Evolutionary conservation across 2,329 filamentous ascomycete genomes (phyloP).

Genomic region (Fusarium falciforme): DNA sequence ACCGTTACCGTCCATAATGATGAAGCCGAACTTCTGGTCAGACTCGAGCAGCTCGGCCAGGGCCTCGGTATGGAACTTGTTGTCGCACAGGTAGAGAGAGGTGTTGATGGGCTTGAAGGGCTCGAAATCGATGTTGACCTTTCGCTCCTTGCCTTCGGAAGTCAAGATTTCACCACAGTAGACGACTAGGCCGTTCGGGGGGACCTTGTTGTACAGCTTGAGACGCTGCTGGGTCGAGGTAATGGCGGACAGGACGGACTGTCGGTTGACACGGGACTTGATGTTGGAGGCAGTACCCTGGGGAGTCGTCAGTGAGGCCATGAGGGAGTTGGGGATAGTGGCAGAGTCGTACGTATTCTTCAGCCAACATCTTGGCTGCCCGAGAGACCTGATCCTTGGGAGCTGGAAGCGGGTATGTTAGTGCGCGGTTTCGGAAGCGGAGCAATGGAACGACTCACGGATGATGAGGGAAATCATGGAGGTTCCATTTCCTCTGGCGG

Average conservation of each 20-base stretch:
- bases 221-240: constrained; percentile 99
- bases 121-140: constrained; percentile 99
- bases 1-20: constrained; percentile 99
- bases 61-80: constrained; percentile 99
- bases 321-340: background rate
- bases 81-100: constrained; percentile 98
- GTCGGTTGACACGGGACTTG: constrained; percentile 98
- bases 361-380: constrained; percentile 99
- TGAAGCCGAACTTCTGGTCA: constrained; percentile 99
- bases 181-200: constrained; percentile 95
- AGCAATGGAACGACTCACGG: constrained; percentile 67
- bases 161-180: constrained; percentile 99
- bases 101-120: constrained; percentile 99
- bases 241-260: constrained; percentile 97
- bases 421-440: constrained; percentile 35
- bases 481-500: constrained; percentile 97
- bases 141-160: constrained; percentile 96
- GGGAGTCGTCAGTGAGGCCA: constrained; percentile 33
- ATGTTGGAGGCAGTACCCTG: constrained; percentile 99
- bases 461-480: constrained; percentile 99
- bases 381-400: constrained; percentile 98
- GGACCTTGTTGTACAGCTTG: constrained; percentile 99
- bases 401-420: constrained; percentile 62
- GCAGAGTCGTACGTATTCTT: constrained; percentile 85
- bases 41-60: constrained; percentile 97